A percentile compares a stretch with the other conserved stretches of the same genome.
These are phyloP conservation scores for Kandelia obovata DNA, from an alignment of 345 rosid genomes.

Conservation along the genomic window DNA sequence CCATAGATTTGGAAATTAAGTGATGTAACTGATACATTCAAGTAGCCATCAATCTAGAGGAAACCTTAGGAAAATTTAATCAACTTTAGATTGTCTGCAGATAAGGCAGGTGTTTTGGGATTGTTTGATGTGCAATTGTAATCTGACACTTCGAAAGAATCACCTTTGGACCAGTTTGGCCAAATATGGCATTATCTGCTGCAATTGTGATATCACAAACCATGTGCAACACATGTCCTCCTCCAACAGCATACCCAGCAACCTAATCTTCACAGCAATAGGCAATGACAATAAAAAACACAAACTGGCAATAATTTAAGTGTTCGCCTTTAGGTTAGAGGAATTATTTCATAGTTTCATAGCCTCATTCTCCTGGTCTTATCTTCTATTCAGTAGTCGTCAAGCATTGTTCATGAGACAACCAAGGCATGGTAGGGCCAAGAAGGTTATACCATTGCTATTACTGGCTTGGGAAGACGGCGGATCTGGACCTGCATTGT, in stretches of 20 bases:
- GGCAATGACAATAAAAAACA: slow-evolving; percentile 1
- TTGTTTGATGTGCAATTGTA: too few species aligned
- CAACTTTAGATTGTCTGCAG: too few species aligned
- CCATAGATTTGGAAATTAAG: not conserved
- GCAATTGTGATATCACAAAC: slow-evolving; percentile 94
- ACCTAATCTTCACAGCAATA: slow-evolving; percentile 42
- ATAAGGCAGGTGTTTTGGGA: too few species aligned
- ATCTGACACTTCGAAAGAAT: not conserved
- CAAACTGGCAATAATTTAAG: not conserved
- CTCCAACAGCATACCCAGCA: slow-evolving; percentile 97
- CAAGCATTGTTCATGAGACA: slow-evolving; percentile 1
- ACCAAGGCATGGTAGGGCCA: not conserved
- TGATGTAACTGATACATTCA: not conserved
- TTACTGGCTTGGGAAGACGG: slow-evolving; percentile 91
- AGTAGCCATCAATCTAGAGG: not conserved
- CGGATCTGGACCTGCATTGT: slow-evolving; percentile 72
- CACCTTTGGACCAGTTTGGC: slow-evolving; percentile 99
- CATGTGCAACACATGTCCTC: slow-evolving; percentile 92
- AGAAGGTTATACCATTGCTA: slow-evolving; percentile 67
- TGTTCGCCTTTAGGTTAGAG: not conserved
- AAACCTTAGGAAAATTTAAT: too few species aligned
- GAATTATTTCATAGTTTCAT: not conserved
- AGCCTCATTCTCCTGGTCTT: not conserved
- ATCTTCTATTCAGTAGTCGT: slow-evolving; percentile 1
- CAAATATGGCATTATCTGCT: slow-evolving; percentile 83